Evolutionary conservation across 768 basidiomycete species (phyloP), one percentile per base, ranked within the genome.

Genomic region (Podaxis sp.): DNA sequence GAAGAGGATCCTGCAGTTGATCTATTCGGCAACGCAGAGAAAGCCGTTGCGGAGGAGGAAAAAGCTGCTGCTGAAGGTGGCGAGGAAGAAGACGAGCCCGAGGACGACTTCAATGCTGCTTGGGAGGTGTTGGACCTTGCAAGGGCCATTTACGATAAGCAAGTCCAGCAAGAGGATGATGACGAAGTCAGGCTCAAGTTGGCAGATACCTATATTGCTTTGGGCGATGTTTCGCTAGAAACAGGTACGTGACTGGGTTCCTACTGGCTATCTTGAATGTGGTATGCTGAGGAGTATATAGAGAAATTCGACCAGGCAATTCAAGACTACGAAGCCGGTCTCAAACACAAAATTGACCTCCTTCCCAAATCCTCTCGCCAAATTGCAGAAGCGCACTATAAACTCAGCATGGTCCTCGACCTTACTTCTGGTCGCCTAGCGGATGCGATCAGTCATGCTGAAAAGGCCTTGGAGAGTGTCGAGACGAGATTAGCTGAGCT

Each of bases 91-190:
- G 90, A 88, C 12, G 93, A 92, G 68, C 93, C 93, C 0, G 96
- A 97, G 69, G 97, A 99, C 68, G 97, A 99, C 70, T 97, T 97
- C 74, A 97, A 96, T 67, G 94, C 93, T 26, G 95, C 97, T 12
- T 99, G 96, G 95, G 93, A 97, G 71, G 89, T 96, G 2, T 81
- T 99, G n/a, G 97, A 99, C 68, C 86, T 96, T 61, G 96, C 96
- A 22, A 83, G 96, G 44, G 86, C 89, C 11, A 89, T 96, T 63
- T 95, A 93, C 69, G 86, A 88, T 66, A 90, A 89, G 73, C 82
- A 83, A 64, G 78, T 79, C 19, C 70, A 74, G 11, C 77, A 81
- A 4, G 80, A 80, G 8, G 84, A 82, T 28, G 81, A 84, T 48
- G 87, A 90, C 13, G 82, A 84, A 59, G 74, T 85, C 39, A 88